Evolutionary conservation across 2,329 filamentous ascomycete genomes (phyloP).

Genomic region (Coniochaeta ligniaria): DNA sequence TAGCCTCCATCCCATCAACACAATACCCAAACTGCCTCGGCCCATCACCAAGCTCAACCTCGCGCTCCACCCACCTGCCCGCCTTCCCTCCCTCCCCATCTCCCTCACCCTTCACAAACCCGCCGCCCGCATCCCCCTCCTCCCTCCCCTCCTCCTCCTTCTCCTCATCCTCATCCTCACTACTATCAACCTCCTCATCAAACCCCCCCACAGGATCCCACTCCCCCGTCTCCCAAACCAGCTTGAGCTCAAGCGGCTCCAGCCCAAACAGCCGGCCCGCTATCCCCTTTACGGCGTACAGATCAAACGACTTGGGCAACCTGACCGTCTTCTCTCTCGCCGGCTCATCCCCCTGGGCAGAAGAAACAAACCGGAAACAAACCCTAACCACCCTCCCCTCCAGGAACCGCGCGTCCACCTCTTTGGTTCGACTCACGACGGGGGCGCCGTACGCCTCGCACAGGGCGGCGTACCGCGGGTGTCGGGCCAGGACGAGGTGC

Average conservation of each 20-base stretch:
- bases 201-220: conserved; percentile 70
- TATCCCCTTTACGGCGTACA: conserved; percentile 76
- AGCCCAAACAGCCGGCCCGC: conserved; percentile 64
- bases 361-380: conserved; percentile 30
- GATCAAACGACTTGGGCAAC: conserved; percentile 70
- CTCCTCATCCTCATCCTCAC: conserved; percentile 42
- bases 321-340: conserved; percentile 26
- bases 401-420: conserved; percentile 70
- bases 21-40: conserved; percentile 78
- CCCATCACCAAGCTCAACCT: conserved; percentile 72
- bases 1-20: conserved; percentile 66
- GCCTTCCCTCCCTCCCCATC: conserved; percentile 21
- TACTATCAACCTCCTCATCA: conserved; percentile 44
- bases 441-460: conserved; percentile 73
- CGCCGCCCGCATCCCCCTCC: conserved; percentile 18
- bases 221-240: conserved; percentile 88
- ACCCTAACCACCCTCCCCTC: conserved; percentile 70
- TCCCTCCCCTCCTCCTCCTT: conserved; percentile 22
- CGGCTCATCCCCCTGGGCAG: neutral
- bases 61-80: conserved; percentile 65
- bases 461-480: conserved; percentile 67
- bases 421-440: conserved; percentile 45
- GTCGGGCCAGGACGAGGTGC: conserved; percentile 50
- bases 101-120: conserved; percentile 1
- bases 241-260: conserved; percentile 53